A percentile compares a stretch with the other conserved stretches of the same genome.
phyloP scores from a whole-genome alignment of 352 stramenopile genomes.

The Pythium dissotocum region DNA sequence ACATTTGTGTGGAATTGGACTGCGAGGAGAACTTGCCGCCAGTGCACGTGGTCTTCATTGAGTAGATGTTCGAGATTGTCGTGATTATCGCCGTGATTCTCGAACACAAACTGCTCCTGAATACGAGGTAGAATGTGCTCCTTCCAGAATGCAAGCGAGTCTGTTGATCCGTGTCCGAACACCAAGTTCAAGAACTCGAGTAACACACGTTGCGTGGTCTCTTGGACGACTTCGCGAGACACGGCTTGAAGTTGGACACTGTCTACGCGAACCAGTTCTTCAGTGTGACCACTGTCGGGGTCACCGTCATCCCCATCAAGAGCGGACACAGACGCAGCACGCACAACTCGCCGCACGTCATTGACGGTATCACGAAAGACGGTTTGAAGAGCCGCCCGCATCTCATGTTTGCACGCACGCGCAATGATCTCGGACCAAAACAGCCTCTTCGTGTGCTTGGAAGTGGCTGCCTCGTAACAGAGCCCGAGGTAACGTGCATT shows the following conservation, averaged over 20 bases:
- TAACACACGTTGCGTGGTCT: slow-evolving; percentile 24
- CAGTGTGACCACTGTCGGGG: not conserved
- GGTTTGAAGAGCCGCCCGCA: slow-evolving; percentile 37
- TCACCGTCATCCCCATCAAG: not conserved
- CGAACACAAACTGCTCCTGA: slow-evolving; percentile 41
- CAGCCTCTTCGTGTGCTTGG: slow-evolving; percentile 43
- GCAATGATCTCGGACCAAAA: slow-evolving; percentile 66
- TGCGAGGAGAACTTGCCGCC: slow-evolving; percentile 52
- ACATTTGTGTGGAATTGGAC: slow-evolving; percentile 43
- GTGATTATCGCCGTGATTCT: not conserved
- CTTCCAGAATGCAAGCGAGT: slow-evolving; percentile 47
- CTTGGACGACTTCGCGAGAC: not conserved
- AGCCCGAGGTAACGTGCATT: slow-evolving; percentile 58
- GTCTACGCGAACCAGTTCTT: not conserved
- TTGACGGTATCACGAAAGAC: slow-evolving; percentile 28
- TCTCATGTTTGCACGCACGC: slow-evolving; percentile 56
- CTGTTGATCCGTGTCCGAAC: slow-evolving; percentile 31
- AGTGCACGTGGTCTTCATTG: slow-evolving; percentile 40
- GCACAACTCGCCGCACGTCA: not conserved
- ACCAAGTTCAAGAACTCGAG: slow-evolving; percentile 66
- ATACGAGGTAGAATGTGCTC: slow-evolving; percentile 53
- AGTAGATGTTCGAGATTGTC: slow-evolving; percentile 27
- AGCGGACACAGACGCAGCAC: not conserved
- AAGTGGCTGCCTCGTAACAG: slow-evolving; percentile 49
- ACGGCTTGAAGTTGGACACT: not conserved